These are phyloP conservation scores for Solanum phureja DNA, from an alignment of 257 asterid genomes.

Conservation along the genomic window DNA sequence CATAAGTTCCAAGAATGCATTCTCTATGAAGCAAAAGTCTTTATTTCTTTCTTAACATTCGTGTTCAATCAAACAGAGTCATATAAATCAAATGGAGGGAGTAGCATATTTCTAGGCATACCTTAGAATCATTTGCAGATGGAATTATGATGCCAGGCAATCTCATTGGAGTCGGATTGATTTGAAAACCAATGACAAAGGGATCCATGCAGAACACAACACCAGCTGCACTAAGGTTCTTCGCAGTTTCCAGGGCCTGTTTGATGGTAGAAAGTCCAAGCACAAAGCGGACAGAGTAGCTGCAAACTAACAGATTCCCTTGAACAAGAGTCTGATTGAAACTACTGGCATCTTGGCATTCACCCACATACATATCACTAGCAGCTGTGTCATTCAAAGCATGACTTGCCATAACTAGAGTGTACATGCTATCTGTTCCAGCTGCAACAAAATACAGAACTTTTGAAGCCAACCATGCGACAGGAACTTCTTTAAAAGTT, in stretches of 20 bases:
- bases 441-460: conserved; percentile 36
- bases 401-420: conserved; percentile 72
- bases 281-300: conserved; percentile 96
- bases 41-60: neutral
- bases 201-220: conserved; percentile 97
- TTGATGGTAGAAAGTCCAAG: conserved; percentile 91
- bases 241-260: conserved; percentile 75
- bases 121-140: conserved; percentile 84
- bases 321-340: conserved; percentile 47
- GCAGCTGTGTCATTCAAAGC: conserved; percentile 47
- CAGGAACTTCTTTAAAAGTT: neutral
- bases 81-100: neutral
- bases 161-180: conserved; percentile 76
- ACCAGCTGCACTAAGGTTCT: conserved; percentile 79
- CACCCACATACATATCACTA: conserved; percentile 70
- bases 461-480: neutral
- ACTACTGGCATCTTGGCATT: conserved; percentile 78
- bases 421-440: conserved; percentile 70
- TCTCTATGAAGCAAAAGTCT: neutral
- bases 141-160: conserved; percentile 89
- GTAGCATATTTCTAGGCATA: conserved; percentile 20
- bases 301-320: conserved; percentile 84
- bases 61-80: neutral
- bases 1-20: neutral
- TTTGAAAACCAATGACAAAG: conserved; percentile 81